Evolutionary conservation across 164 flowering plant species (phyloP).

Genomic region (Akebia trifoliata): DNA sequence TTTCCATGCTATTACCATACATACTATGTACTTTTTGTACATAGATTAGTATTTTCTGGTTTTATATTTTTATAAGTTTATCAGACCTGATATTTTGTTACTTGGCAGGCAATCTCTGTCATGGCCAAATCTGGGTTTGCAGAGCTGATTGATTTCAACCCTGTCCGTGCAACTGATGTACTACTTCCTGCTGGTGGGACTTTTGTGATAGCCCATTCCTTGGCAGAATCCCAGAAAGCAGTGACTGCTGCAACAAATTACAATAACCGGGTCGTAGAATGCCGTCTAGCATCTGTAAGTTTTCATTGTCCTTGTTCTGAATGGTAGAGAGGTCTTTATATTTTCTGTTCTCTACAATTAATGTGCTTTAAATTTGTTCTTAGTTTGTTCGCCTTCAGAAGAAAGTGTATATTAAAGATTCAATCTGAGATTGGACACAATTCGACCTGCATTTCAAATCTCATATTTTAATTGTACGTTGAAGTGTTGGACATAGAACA

Average conservation of each 20-base stretch:
- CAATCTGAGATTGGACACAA: too few relatives aligned
- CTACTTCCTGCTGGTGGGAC: constrained; percentile 90
- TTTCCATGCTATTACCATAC: too few relatives aligned
- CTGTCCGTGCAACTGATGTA: constrained; percentile 94
- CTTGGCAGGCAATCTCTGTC: constrained; percentile 80
- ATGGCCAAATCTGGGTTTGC: constrained; percentile 97
- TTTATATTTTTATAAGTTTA: not conserved
- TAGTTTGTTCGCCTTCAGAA: too few relatives aligned
- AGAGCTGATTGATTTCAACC: constrained; percentile 92
- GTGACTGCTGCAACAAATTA: constrained; percentile 97
- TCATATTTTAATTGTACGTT: too few relatives aligned
- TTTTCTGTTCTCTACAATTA: too few relatives aligned
- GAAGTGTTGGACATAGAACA: too few relatives aligned
- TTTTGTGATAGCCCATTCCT: constrained; percentile 87
- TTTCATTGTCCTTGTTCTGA: not conserved
- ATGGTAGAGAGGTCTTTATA: not conserved
- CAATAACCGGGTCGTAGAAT: constrained; percentile 95
- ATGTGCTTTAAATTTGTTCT: too few relatives aligned
- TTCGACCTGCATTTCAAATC: too few relatives aligned
- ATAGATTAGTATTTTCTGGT: too few relatives aligned
- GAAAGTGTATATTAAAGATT: too few relatives aligned
- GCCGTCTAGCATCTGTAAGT: constrained; percentile 89
- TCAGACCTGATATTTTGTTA: constrained; percentile 1
- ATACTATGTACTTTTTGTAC: too few relatives aligned
- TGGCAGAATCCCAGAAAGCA: constrained; percentile 96